Base-by-base conservation (phyloP, 106 monocot genomes). In the Xerophyta viscosa region DNA sequence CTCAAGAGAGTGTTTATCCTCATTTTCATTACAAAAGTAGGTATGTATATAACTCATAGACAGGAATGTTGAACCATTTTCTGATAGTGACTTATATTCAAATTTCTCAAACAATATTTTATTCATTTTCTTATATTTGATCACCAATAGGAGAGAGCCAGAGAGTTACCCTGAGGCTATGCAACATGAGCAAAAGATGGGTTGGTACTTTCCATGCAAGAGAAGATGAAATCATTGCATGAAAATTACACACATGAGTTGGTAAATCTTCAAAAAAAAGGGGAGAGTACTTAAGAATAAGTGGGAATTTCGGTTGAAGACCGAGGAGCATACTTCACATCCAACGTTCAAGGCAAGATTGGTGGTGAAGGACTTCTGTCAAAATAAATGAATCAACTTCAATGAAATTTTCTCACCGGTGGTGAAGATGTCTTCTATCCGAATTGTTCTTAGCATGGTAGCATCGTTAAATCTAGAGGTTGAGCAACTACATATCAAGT, bases 381-480 rank as follows among this genome's bases (percentile, higher is more conserved):
- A 50, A 27, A 50, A 50, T 3, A 50, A 50, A 27, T 1, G 23
- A 1, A 27, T 50, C 26, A 25, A 50, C 26, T 50, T 48, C 20
- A 24, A 50, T 8, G 27, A 50, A 26, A 50, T 26, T 4, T 26
- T 50, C 7, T 24, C 50, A 10, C 50, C 5, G 3, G 24, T 50
- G 6, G 50, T 27, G 20, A 50, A 50, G 26, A 50, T 27, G 50
- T 50, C 50, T 27, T 50, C 50, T 26, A 50, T 50, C 50, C 11
- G 24, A 27, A 25, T 50, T 46, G 46, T 50, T 22, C 27, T 50
- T 27, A 12, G 50, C 9, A 21, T 27, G 6, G 23, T 27, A 0
- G 24, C 50, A 1, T 1, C 3, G 0, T 10, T 50, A 6, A 26
- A 24, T 27, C 26, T 50, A 26, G 27, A 50, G 15, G 24, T 50